Conservation (phyloP, 345 rosid genomes). For the Gossypium mustelinum region DNA sequence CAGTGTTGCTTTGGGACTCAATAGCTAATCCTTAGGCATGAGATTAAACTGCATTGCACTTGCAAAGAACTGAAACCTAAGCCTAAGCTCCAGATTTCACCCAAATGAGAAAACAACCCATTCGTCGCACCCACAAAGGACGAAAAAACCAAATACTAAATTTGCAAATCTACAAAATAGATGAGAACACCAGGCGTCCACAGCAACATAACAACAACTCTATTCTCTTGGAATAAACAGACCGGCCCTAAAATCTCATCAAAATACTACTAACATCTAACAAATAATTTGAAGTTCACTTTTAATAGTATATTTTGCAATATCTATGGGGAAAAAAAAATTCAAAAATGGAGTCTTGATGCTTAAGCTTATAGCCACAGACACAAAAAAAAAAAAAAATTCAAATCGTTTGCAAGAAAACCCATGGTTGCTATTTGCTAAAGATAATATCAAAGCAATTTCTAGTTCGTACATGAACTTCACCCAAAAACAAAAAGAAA, state of each 20-base stretch:
- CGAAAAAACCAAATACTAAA: constrained; percentile 81
- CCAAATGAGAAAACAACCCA: constrained; percentile 82
- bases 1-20: constrained; percentile 47
- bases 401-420: not conserved
- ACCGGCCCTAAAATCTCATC: not conserved
- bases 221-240: not conserved
- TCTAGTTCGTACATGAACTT: not conserved
- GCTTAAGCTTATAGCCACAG: not conserved
- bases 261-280: not conserved
- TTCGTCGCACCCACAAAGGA: constrained; percentile 57
- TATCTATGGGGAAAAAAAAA: no score
- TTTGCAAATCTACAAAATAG: constrained; percentile 78
- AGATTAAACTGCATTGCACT: constrained; percentile 90
- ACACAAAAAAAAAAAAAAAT: not conserved
- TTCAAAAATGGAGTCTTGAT: not conserved
- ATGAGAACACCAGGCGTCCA: constrained; percentile 74
- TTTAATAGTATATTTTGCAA: not conserved
- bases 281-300: not conserved
- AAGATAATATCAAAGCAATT: not conserved
- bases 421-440: not conserved
- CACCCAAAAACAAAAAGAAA: not conserved
- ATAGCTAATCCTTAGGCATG: constrained; percentile 58
- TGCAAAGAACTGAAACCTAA: constrained; percentile 88
- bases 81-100: constrained; percentile 85
- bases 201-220: constrained; percentile 45